These are phyloP conservation scores for Flaveria brownii DNA, from an alignment of 129 eudicot genomes.

Conservation along the genomic window DNA sequence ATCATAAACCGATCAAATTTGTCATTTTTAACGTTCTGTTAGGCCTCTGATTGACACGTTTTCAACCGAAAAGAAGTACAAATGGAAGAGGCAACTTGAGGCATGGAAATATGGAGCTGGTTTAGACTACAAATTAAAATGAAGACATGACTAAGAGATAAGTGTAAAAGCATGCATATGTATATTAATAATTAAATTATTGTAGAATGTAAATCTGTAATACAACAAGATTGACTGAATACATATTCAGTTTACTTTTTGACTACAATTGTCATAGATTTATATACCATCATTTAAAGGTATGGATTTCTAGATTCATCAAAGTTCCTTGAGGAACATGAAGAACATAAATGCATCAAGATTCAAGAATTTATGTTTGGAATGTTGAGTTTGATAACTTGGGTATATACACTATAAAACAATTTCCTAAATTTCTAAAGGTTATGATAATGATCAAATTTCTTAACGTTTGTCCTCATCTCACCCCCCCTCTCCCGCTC, in stretches of 20 bases:
- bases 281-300: conserved; percentile 14
- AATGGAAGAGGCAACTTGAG: conserved; percentile 81
- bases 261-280: neutral
- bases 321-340: neutral
- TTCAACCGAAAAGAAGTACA: conserved; percentile 55
- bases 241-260: neutral
- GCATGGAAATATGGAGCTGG: conserved; percentile 98
- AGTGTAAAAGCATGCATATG: neutral
- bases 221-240: conserved; percentile 13
- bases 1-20: conserved; percentile 13
- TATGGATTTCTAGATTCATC: neutral
- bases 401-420: neutral
- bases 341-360: neutral
- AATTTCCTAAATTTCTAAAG: neutral
- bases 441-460: no score
- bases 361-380: neutral
- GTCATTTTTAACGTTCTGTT: conserved; percentile 19
- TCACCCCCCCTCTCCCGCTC: no score
- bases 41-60: conserved; percentile 61
- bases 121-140: conserved; percentile 62
- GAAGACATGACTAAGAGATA: conserved; percentile 20
- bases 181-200: conserved; percentile 5
- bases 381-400: neutral
- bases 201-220: conserved; percentile 19
- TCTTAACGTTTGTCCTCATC: no score